These are phyloP conservation scores for Coccinonectria pachysandricola DNA, from an alignment of 2,329 filamentous ascomycete species.

Conservation along the genomic window DNA sequence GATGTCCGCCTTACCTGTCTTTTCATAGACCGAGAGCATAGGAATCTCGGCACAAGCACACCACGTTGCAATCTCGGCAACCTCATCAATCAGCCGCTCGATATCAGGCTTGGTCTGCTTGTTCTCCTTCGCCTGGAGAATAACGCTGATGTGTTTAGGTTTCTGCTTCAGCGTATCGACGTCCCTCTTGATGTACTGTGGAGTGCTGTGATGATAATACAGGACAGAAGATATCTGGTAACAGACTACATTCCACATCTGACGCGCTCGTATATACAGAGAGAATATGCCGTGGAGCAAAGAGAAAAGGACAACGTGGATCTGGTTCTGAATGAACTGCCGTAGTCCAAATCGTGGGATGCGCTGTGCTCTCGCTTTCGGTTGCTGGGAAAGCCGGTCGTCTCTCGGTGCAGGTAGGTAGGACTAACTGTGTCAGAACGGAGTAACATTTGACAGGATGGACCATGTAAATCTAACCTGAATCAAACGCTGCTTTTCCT, in stretches of 20 bases:
- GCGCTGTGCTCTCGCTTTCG: constrained; percentile 15
- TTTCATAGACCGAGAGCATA: constrained; percentile 83
- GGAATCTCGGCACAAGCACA: constrained; percentile 82
- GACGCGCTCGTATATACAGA: constrained; percentile 72
- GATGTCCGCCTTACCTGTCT: constrained; percentile 67
- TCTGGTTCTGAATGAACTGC: constrained; percentile 48
- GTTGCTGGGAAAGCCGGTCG: constrained; percentile 13
- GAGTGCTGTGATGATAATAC: constrained; percentile 92
- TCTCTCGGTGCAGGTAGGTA: constrained; percentile 27
- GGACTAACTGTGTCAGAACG: constrained; percentile 15
- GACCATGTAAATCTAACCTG: too few relatives aligned
- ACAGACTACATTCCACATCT: constrained; percentile 66
- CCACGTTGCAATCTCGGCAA: constrained; percentile 88
- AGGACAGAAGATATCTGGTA: constrained; percentile 72
- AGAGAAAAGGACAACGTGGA: constrained; percentile 58
- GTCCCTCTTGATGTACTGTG: constrained; percentile 83
- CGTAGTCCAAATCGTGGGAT: constrained; percentile 45
- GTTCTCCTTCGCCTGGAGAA: constrained; percentile 65
- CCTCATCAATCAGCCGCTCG: constrained; percentile 79
- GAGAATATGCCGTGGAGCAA: constrained; percentile 75
- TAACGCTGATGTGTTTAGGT: constrained; percentile 79
- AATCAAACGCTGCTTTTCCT: constrained; percentile 28
- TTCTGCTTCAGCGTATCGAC: constrained; percentile 63
- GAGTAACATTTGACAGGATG: background rate
- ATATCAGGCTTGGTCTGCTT: constrained; percentile 62